Evolutionary conservation across 2,329 filamentous ascomycete genomes (phyloP).

Genomic region (Clonostachys chloroleuca): DNA sequence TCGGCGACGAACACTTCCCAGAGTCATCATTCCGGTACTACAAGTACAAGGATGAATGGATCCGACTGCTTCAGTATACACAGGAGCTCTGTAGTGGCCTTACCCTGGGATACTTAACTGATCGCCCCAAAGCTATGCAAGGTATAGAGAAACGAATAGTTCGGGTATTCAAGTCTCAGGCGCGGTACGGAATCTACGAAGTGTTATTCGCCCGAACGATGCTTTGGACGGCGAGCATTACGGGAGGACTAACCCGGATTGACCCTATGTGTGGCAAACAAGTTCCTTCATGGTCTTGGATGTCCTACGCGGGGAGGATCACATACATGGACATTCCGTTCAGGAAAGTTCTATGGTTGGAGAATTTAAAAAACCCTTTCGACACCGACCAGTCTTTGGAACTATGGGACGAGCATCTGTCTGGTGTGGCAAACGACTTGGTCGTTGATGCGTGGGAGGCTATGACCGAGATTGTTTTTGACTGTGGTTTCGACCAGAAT

Average conservation of each 20-base stretch:
- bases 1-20: neutral
- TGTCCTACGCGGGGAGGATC: neutral
- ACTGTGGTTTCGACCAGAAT: neutral
- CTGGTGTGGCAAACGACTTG: neutral
- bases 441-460: neutral
- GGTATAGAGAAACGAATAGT: neutral
- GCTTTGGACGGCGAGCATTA: neutral
- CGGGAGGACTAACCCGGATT: neutral
- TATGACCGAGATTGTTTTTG: neutral
- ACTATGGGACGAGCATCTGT: neutral
- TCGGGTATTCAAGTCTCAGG: neutral
- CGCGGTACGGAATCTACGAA: neutral
- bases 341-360: neutral
- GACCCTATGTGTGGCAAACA: neutral
- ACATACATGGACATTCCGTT: neutral
- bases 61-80: neutral
- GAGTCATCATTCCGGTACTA: neutral
- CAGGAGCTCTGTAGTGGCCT: neutral
- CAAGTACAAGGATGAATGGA: neutral
- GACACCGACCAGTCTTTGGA: neutral
- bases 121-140: neutral
- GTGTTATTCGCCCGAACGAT: neutral
- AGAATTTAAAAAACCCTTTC: neutral
- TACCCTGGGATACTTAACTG: neutral
- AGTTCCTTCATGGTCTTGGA: neutral